Conservation (phyloP, 805 yeast genomes). For the Candida koratica region DNA sequence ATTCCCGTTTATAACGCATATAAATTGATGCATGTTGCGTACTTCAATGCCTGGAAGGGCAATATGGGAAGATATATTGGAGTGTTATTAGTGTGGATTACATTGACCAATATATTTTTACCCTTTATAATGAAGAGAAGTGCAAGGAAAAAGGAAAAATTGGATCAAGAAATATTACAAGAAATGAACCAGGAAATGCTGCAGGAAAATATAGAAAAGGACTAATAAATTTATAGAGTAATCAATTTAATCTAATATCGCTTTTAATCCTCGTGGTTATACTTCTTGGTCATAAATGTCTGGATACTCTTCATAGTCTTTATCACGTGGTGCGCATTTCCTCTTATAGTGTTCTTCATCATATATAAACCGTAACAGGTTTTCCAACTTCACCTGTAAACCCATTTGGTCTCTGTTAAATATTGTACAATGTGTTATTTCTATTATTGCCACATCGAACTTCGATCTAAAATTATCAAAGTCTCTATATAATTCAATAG, state of each 20-base stretch:
- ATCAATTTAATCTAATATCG: neutral
- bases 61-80: conserved; percentile 31
- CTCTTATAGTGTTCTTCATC: conserved; percentile 13
- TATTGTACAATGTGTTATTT: conserved; percentile 27
- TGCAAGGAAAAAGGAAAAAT: conserved; percentile 11
- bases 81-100: conserved; percentile 29
- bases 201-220: neutral
- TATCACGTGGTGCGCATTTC: neutral
- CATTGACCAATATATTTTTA: conserved; percentile 22
- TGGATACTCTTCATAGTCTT: neutral
- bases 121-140: conserved; percentile 25
- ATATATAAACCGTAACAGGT: conserved; percentile 22
- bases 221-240: no score
- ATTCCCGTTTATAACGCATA: conserved; percentile 27
- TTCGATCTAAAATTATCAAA: conserved; percentile 13
- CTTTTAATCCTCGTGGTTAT: neutral
- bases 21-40: conserved; percentile 29
- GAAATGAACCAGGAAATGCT: neutral
- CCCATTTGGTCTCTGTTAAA: conserved; percentile 30
- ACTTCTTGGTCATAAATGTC: neutral
- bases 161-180: neutral
- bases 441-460: conserved; percentile 23
- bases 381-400: conserved; percentile 20
- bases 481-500: conserved; percentile 11
- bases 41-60: conserved; percentile 33